Base-by-base conservation (phyloP, 768 basidiomycete genomes). In the Hericium erinaceus region DNA sequence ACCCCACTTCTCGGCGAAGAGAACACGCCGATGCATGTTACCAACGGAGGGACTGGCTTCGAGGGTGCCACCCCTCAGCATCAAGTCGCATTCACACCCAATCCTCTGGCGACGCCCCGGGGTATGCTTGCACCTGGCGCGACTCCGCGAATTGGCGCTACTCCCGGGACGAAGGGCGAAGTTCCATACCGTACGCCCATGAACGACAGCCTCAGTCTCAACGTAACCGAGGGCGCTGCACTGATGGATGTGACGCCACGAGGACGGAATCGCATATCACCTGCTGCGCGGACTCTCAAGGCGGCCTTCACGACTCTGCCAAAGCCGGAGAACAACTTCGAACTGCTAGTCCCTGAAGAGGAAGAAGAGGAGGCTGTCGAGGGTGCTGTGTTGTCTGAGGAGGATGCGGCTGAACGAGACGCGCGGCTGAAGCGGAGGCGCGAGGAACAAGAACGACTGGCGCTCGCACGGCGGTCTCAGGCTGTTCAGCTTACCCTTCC, bases 1-100 rank as follows among this genome's bases (percentile, higher is more conserved):
- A 99, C 97, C 0, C 97, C 97, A 15, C 77, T 99, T 2, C 80
- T 98, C 12, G 97, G 97, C 3, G 92, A 98, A 52, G 95, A 98
- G 72, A 99, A 99, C 70, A 98, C 97, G 0, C 97, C 95, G 12
- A 70, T 98, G 51, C 95, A 95, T 67, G 71, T 74, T 2, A 76
- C 83, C 20, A 81, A 77, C n/a, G 87, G 84, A 13, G 90, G 92
- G 12, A 92, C 93, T 7, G 97, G 97, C 2, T 99, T 92, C 67
- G 94, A 94, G 68, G 80, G 94, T 48, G 95, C 94, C 0, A 98
- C 95, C 4, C 97, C 97, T n/a, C 85, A 82, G 20, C 92, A 92
- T 64, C 84, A 85, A 63, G 86, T 90, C 28, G 81, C 91, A 0
- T 93, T 95, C 61, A 99, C 97, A 0, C 97, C 97, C 3, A 99